These are phyloP conservation scores for Cupressus sempervirens DNA, from an alignment of 75 land plant genomes.

Conservation along the genomic window DNA sequence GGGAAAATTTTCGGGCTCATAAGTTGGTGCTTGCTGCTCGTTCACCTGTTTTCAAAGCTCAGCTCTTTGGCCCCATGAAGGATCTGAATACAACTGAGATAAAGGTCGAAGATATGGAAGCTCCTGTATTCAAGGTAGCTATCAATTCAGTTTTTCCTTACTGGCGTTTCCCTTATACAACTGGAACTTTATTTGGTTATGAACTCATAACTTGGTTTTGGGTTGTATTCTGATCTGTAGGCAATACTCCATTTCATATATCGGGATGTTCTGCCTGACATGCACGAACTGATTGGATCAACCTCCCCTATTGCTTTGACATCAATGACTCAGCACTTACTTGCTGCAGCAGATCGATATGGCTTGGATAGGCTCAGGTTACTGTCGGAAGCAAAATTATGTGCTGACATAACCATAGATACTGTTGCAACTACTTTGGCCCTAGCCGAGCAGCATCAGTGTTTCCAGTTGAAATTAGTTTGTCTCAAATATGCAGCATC, in stretches of 20 bases:
- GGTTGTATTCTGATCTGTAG: constrained; percentile 21
- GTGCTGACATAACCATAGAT: constrained; percentile 52
- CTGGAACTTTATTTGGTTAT: not conserved
- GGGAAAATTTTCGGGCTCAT: constrained; percentile 63
- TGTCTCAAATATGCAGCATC: constrained; percentile 64
- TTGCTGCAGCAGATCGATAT: constrained; percentile 76
- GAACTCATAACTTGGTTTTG: not conserved
- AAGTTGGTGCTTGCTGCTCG: constrained; percentile 84
- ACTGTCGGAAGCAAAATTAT: constrained; percentile 71
- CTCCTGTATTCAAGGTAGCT: constrained; percentile 69
- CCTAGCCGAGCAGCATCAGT: constrained; percentile 80
- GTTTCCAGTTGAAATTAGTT: constrained; percentile 56
- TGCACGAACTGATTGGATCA: constrained; percentile 48
- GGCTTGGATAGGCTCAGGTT: constrained; percentile 69
- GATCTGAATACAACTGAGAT: constrained; percentile 47
- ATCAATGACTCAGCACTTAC: constrained; percentile 66
- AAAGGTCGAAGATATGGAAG: constrained; percentile 67
- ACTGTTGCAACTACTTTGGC: constrained; percentile 87
- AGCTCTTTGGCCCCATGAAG: constrained; percentile 85
- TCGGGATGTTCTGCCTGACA: constrained; percentile 67
- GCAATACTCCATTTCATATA: constrained; percentile 75
- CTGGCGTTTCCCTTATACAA: too few relatives aligned
- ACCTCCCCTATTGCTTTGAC: constrained; percentile 42
- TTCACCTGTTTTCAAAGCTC: constrained; percentile 86
- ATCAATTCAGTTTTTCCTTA: not conserved